Conservation (phyloP, 371 early-diverging fungal genomes). For the Coemansia sp. region DNA sequence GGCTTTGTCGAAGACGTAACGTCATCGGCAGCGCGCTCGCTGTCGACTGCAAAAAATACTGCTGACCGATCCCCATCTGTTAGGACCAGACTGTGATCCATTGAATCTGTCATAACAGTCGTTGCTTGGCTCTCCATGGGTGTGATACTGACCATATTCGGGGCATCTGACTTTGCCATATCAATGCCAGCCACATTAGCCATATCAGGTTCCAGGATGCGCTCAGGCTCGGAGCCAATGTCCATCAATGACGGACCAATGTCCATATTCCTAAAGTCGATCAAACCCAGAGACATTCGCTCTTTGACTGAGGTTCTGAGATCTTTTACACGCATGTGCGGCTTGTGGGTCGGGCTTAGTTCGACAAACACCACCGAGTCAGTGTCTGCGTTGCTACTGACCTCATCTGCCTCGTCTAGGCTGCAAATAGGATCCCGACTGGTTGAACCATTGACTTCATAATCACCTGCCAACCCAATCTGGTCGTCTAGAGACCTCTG, state of each 20-base stretch:
- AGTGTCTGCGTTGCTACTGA: background rate
- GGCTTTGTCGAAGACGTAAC: background rate
- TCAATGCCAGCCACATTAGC: background rate
- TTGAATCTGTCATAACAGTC: conserved; percentile 1
- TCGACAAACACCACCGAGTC: background rate
- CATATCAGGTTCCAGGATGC: background rate
- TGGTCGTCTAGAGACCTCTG: conserved; percentile 14
- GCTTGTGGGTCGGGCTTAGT: background rate
- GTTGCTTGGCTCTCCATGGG: conserved; percentile 26
- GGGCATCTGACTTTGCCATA: background rate
- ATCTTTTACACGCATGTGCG: conserved; percentile 15
- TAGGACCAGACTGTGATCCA: conserved; percentile 1
- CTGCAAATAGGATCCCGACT: background rate
- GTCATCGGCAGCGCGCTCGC: background rate
- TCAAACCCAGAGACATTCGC: conserved; percentile 46
- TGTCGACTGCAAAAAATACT: background rate
- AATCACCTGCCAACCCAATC: background rate
- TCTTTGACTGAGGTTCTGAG: conserved; percentile 23
- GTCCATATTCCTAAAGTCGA: conserved; percentile 46
- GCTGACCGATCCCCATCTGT: background rate
- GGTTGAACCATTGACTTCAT: background rate
- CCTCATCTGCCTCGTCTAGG: background rate
- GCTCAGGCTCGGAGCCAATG: background rate
- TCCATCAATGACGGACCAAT: conserved; percentile 30
- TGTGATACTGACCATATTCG: background rate